A percentile compares a stretch with the other conserved stretches of the same genome.
phyloP scores from a whole-genome alignment of 2,329 filamentous ascomycete species.

The Pestalotiopsis sp. region DNA sequence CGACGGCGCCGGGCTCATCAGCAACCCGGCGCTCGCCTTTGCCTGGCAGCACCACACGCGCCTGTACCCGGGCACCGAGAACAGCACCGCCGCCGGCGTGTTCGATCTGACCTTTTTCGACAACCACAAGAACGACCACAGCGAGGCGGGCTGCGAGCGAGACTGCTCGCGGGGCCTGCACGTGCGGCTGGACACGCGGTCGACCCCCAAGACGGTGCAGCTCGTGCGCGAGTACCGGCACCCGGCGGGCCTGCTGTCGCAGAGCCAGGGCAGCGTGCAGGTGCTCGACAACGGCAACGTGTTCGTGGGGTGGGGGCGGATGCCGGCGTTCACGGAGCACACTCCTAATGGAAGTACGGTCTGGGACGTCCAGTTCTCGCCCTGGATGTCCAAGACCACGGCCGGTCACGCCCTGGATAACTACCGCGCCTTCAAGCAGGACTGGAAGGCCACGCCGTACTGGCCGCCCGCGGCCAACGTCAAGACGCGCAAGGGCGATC shows the following conservation, averaged over 20 bases:
- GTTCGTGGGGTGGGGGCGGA: slow-evolving; percentile 8
- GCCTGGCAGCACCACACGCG: slow-evolving; percentile 21
- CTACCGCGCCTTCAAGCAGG: slow-evolving; percentile 17
- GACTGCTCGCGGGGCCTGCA: slow-evolving; percentile 19
- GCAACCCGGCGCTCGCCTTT: slow-evolving; percentile 16
- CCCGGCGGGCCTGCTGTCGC: slow-evolving; percentile 11
- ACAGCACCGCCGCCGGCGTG: slow-evolving; percentile 2
- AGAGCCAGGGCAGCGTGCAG: slow-evolving; percentile 11
- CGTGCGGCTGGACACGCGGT: slow-evolving; percentile 13
- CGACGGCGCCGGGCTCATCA: neutral
- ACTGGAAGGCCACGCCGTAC: slow-evolving; percentile 18
- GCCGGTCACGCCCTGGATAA: slow-evolving; percentile 15
- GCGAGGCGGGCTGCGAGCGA: slow-evolving; percentile 10
- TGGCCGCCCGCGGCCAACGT: slow-evolving; percentile 17
- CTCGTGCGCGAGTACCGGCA: slow-evolving; percentile 18
- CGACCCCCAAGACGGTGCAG: slow-evolving; percentile 15
- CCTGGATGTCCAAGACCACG: slow-evolving; percentile 14
- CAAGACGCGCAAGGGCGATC: slow-evolving; percentile 9
- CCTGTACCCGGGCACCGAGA: slow-evolving; percentile 2
- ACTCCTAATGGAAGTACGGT: neutral
- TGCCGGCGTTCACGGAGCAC: slow-evolving; percentile 8
- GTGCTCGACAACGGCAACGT: slow-evolving; percentile 6
- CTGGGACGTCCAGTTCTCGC: slow-evolving; percentile 18
- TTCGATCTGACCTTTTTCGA: slow-evolving; percentile 19
- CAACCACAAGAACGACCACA: slow-evolving; percentile 16